Percentiles rank a stretch among this genome's conserved stretches.
phyloP scores from a whole-genome alignment of 2,329 filamentous ascomycete species.

The Arthrobotrys sinensis region DNA sequence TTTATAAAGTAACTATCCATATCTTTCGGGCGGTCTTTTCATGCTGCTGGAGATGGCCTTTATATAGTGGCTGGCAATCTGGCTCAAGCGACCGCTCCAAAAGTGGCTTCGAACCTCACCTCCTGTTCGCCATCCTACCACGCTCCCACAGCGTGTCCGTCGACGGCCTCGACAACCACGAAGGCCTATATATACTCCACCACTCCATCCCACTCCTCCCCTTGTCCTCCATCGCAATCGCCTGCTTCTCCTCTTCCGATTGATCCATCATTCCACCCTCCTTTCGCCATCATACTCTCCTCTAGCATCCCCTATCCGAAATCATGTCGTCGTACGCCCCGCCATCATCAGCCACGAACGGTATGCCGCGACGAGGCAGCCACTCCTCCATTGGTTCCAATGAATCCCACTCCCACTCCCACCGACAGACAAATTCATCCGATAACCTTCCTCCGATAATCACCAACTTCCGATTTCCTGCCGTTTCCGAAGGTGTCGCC shows the following conservation, averaged over 20 bases:
- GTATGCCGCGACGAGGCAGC: constrained; percentile 29
- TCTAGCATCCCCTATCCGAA: not conserved
- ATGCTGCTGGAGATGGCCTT: not conserved
- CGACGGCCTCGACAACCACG: constrained; percentile 17
- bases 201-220: not conserved
- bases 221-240: constrained; percentile 20
- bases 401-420: constrained; percentile 35
- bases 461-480: constrained; percentile 58
- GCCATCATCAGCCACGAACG: constrained; percentile 24
- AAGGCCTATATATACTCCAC: not conserved
- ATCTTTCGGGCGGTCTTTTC: not conserved
- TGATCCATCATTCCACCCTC: constrained; percentile 15
- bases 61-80: not conserved
- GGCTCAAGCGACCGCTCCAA: constrained; percentile 15
- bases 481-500: constrained; percentile 46
- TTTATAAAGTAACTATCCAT: not conserved
- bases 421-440: constrained; percentile 14
- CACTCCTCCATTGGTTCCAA: constrained; percentile 34
- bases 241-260: constrained; percentile 28
- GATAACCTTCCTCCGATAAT: constrained; percentile 45
- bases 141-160: not conserved
- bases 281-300: not conserved
- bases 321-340: constrained; percentile 49
- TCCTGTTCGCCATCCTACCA: constrained; percentile 7
- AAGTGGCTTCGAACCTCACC: constrained; percentile 4